phyloP scores from a whole-genome alignment of 805 yeast species.

The Blastobotrys attinorum region DNA sequence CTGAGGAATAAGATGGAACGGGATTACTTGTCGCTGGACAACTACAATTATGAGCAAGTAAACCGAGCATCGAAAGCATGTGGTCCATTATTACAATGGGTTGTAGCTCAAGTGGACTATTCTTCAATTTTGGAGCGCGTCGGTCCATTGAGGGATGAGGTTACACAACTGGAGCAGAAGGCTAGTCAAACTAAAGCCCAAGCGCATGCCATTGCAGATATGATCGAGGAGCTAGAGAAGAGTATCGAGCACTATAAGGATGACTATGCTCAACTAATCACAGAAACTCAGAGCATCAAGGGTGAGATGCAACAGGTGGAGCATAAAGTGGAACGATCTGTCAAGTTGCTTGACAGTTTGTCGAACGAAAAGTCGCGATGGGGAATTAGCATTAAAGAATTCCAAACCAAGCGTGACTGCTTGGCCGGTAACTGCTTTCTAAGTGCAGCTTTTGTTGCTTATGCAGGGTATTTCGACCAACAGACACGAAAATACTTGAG shows the following conservation, averaged over 20 bases:
- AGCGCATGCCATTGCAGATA: conserved; percentile 65
- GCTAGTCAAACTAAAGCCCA: conserved; percentile 59
- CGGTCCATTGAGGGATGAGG: conserved; percentile 67
- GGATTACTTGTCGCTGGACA: conserved; percentile 52
- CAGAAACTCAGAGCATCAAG: conserved; percentile 72
- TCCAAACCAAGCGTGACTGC: conserved; percentile 36
- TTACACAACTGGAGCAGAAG: conserved; percentile 48
- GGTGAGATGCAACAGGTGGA: conserved; percentile 59
- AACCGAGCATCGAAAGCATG: conserved; percentile 91
- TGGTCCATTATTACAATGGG: conserved; percentile 88
- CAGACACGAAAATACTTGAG: conserved; percentile 33
- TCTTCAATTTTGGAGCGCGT: conserved; percentile 61
- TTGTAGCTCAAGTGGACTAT: conserved; percentile 78
- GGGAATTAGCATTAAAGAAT: conserved; percentile 50
- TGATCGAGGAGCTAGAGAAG: conserved; percentile 66
- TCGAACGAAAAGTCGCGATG: conserved; percentile 67
- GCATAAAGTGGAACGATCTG: conserved; percentile 53
- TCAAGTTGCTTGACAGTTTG: conserved; percentile 52
- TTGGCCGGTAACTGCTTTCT: conserved; percentile 61
- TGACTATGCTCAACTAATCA: conserved; percentile 62
- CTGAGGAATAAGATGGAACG: conserved; percentile 50
- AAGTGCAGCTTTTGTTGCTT: conserved; percentile 52
- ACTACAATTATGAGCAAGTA: conserved; percentile 64
- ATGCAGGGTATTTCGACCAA: conserved; percentile 53
- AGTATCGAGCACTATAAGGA: conserved; percentile 62